Evolutionary conservation across 129 eudicot genomes (phyloP), one percentile per base, ranked within the genome.

Genomic region (Arctium minus): DNA sequence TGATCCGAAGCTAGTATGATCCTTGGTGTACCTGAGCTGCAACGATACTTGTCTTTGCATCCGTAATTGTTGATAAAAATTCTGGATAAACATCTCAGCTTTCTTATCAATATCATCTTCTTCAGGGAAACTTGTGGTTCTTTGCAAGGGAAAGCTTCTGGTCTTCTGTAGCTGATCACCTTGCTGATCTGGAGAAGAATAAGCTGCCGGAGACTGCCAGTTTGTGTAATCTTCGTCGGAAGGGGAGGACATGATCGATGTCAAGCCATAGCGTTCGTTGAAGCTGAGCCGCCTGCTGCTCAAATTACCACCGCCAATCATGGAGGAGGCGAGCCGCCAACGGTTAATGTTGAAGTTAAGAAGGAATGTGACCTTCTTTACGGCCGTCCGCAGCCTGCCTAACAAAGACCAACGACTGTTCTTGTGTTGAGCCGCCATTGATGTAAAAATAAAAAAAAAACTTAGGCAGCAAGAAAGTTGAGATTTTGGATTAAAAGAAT

Each of bases 1-100:
- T 65, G 27, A 22, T 22, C 27, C 27, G 27, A 22, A 22, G 27
- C 27, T 22, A 22, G 92, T 89, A 42, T 79, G 37, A 22, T 74
- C 90, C 64, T 92, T 91, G 35, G 22, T 78, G 35, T 96, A 96
- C 71, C 92, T 83, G 0, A 96, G 83, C 86, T 93, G 89, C 88
- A 96, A 84, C 48, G 99, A 96, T 73, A 96, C 90, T 73, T 96
- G 98, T 79, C 97, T 89, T 67, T 93, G 94, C 78, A 96, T 72
- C 82, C 70, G 81, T 37, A 96, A 86, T 36, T 96, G 98, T 12
- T 85, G 81, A 68, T 88, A 84, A 32, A 96, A 96, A 33, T 96
- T 96, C 0, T 89, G 44, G 29, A 96, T 96, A 83, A 96, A 96
- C 80, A 85, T 53, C 32, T 96, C 98, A 12, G 99, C 97, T 82